Conservation (phyloP, 768 basidiomycete species). For the Lactarius hatsudake region DNA sequence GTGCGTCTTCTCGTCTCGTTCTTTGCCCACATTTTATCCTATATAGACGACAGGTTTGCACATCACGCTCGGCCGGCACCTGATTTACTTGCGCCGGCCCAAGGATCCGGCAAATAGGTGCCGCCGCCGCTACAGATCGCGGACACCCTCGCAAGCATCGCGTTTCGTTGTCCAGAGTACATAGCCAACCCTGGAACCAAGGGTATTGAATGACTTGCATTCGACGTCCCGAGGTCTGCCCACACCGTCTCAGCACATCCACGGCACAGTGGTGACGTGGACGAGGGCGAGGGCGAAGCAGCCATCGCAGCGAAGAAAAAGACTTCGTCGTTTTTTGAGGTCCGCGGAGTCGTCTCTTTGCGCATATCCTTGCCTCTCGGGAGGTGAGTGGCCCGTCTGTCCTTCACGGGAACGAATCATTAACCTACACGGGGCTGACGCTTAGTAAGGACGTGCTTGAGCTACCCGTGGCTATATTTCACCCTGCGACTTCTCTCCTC, state of each 20-base stretch:
- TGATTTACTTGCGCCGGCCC: conserved; percentile 45
- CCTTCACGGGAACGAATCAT: background rate
- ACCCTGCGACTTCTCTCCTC: conserved; percentile 51
- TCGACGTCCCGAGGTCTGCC: no score
- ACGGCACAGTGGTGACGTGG: no score
- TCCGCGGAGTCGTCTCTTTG: conserved; percentile 57
- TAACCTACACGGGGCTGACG: conserved; percentile 9
- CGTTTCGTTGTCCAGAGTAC: no score
- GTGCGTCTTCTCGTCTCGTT: conserved; percentile 36
- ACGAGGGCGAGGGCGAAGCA: no score
- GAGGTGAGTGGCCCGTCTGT: conserved; percentile 45
- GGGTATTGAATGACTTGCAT: no score
- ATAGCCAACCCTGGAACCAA: no score
- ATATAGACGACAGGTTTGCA: conserved; percentile 65
- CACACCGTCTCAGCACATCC: no score
- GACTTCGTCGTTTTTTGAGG: no score
- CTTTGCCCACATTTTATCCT: background rate
- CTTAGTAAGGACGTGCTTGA: conserved; percentile 62
- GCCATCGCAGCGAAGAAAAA: no score
- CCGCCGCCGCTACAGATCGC: conserved; percentile 53
- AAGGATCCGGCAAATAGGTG: conserved; percentile 35
- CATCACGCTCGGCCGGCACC: conserved; percentile 55
- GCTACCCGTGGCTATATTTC: conserved; percentile 61
- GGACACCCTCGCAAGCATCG: conserved; percentile 64
- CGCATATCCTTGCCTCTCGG: conserved; percentile 69